Base-by-base conservation (phyloP, 225 moss, liverwort and hornwort species). In the Straminergon stramineum region DNA sequence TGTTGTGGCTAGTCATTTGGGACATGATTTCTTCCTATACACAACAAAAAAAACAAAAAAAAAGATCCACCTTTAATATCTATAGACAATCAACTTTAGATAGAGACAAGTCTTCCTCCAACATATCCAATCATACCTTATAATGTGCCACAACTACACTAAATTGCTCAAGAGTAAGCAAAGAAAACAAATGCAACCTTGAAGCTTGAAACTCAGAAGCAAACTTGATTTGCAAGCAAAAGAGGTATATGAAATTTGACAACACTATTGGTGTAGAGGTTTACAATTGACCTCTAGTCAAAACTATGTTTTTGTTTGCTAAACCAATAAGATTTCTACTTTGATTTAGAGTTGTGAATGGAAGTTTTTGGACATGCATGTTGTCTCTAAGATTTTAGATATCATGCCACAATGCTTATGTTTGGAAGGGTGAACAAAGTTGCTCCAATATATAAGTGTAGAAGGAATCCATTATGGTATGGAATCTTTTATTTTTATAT, bases 191-290 rank as follows among this genome's bases (percentile, higher is more conserved):
- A 23, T 1, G 4, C 2, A 70, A 70, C 5, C 5, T 26, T 41
- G 3, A 41, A 71, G 15, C 9, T 15, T 71, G 1, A 26, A 71
- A 41, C 9, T 70, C 1, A 0, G 2, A 71, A 24, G 71, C 8
- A 5, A 39, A 7, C 2, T 39, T 1, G 23, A 70, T 70, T 70
- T 14, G 27, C 14, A 70, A n/a, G n/a, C 9, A 5, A 41, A 41
- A 26, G 3, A 71, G 0, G 10, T 39, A 4, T 4, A 39, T 1
- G 2, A 7, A n/a, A n/a, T 69, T 69, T 21, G 4, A 5, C 4
- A 22, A 2, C 4, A 13, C 4, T 0, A 39, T 0, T 5, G 4
- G 3, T 1, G 5, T 20, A 68, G 37, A 10, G 3, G 3, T 37
- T 37, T 0, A 5, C 24, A 39, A 15, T 27, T 43, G 16, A 1